phyloP scores from a whole-genome alignment of 495 filamentous ascomycete species.

The Penicillium atrosanguineum region DNA sequence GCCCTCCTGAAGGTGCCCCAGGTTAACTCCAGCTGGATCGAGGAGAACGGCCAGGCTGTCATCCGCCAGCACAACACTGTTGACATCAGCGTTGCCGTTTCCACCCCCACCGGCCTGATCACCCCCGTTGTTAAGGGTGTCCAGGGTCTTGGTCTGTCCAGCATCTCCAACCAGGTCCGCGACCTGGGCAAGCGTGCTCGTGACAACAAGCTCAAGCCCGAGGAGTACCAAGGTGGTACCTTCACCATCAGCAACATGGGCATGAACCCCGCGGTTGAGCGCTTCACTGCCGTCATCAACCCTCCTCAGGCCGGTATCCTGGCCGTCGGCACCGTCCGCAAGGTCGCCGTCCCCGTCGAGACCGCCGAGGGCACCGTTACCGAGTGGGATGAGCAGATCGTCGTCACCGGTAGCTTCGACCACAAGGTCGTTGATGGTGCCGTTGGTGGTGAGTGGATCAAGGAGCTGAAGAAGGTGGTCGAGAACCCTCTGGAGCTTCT shows the following conservation, averaged over 20 bases:
- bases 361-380: slow-evolving; percentile 76
- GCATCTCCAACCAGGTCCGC: slow-evolving; percentile 86
- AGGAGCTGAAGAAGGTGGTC: slow-evolving; percentile 93
- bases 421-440: slow-evolving; percentile 94
- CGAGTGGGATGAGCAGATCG: slow-evolving; percentile 96
- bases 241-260: slow-evolving; percentile 99
- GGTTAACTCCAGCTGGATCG: slow-evolving; percentile 93
- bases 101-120: slow-evolving; percentile 92
- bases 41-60: slow-evolving; percentile 66
- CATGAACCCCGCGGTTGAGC: slow-evolving; percentile 95
- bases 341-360: slow-evolving; percentile 87
- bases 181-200: slow-evolving; percentile 93
- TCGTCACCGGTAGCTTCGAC: slow-evolving; percentile 92
- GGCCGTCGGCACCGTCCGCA: slow-evolving; percentile 89
- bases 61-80: slow-evolving; percentile 91
- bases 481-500: slow-evolving; percentile 96
- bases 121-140: slow-evolving; percentile 94
- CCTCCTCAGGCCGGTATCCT: slow-evolving; percentile 96
- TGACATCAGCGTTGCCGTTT: slow-evolving; percentile 91
- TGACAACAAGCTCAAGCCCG: slow-evolving; percentile 98
- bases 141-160: slow-evolving; percentile 75
- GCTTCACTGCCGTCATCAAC: slow-evolving; percentile 99
- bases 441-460: slow-evolving; percentile 95
- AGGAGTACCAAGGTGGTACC: slow-evolving; percentile 98
- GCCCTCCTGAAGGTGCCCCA: slow-evolving; percentile 90